These are phyloP conservation scores for Jamesozyma jinghongensis DNA, from an alignment of 805 yeast species.

Conservation along the genomic window DNA sequence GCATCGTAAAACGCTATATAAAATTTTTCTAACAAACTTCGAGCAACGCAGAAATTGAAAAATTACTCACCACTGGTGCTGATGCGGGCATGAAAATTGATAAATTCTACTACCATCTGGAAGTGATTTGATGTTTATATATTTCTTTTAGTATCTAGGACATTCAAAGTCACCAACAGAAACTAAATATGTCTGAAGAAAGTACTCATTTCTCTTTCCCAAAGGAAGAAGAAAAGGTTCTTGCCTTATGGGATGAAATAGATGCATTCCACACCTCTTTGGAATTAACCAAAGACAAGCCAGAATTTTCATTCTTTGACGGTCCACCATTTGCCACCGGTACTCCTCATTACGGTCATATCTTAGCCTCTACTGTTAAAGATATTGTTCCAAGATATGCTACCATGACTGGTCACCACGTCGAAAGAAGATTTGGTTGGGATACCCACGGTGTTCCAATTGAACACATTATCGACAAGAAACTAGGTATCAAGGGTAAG, in stretches of 20 bases:
- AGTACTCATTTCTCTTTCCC: constrained; percentile 60
- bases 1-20: no score
- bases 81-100: no score
- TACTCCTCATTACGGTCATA: constrained; percentile 98
- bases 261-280: constrained; percentile 89
- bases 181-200: constrained; percentile 30
- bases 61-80: no score
- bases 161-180: no score
- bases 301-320: constrained; percentile 88
- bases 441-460: constrained; percentile 99
- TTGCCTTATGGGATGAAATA: constrained; percentile 76
- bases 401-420: constrained; percentile 93
- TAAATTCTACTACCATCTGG: no score
- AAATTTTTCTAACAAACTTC: no score
- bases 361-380: constrained; percentile 91
- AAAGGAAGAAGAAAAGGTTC: constrained; percentile 77
- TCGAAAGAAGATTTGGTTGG: constrained; percentile 98
- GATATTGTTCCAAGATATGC: constrained; percentile 98
- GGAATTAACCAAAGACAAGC: constrained; percentile 74
- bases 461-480: constrained; percentile 98
- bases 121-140: no score
- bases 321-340: constrained; percentile 99
- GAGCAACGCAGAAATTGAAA: no score
- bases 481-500: constrained; percentile 83
- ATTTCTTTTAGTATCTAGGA: no score